These are phyloP conservation scores for Paramecium sexaurelia DNA, from an alignment of 73 alveolate species.

Conservation along the genomic window DNA sequence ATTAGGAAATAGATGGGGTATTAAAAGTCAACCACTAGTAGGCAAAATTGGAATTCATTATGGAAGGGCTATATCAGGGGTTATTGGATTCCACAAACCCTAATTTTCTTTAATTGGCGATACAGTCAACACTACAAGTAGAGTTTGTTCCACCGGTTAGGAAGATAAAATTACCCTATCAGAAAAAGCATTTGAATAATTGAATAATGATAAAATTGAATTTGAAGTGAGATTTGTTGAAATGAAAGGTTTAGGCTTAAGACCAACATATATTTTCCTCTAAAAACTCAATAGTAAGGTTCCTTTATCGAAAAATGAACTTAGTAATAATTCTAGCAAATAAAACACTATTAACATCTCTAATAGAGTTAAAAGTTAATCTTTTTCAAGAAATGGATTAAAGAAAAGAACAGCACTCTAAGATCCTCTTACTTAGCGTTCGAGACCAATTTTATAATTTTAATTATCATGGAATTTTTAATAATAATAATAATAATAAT, in stretches of 20 bases:
- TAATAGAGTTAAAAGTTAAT: background rate
- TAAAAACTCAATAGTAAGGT: background rate
- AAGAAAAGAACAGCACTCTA: background rate
- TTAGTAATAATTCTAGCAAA: background rate
- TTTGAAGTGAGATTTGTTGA: background rate
- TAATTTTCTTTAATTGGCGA: conserved; percentile 63
- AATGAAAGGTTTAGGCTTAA: conserved; percentile 31
- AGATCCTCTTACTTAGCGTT: background rate
- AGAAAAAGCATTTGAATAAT: conserved; percentile 50
- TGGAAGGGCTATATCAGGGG: conserved; percentile 66
- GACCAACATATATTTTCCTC: background rate
- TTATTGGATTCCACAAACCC: conserved; percentile 63
- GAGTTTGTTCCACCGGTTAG: conserved; percentile 66
- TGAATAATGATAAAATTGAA: conserved; percentile 23
- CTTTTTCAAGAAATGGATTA: background rate
- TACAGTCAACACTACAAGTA: conserved; percentile 61
- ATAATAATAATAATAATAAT: background rate
- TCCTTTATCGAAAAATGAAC: background rate
- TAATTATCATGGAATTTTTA: background rate
- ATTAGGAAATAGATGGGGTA: background rate
- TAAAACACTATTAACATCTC: background rate
- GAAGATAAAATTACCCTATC: conserved; percentile 56
- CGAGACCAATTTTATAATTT: background rate
- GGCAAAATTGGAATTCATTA: conserved; percentile 62
- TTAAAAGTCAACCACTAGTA: background rate